Base-by-base conservation (phyloP, 2,329 filamentous ascomycete genomes). In the Arthrobotrys iridis region DNA sequence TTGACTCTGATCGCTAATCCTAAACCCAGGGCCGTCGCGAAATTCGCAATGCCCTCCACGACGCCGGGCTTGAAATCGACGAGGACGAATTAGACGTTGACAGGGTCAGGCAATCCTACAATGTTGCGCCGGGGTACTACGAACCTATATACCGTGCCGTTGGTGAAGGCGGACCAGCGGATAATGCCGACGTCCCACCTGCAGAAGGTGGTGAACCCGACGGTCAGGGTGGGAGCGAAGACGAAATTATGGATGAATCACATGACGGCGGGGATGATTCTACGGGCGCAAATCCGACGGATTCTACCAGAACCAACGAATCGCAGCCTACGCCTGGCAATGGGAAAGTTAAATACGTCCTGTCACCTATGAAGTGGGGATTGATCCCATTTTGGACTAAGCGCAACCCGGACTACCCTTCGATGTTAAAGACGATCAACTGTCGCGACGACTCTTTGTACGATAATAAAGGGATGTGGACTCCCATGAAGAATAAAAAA, bases 321-420 rank as follows among this genome's bases (percentile, higher is more conserved):
- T 20, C 48, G 4, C 43, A 33, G 20, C 15, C 65, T 5, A 50
- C 33, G 18, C 13, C 13, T 20, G 24, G 43, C 50, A 60, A 33
- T 58, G 79, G 79, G 26, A 81, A 83, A 71, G 85, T 85, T 7
- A 88, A 83, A 78, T 97, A 96, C 84, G 94, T 91, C 82, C 84
- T 99, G 6, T 93, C 97, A 81, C 86, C 89, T 1, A 98, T 98
- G 91, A 94, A 93, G 86, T 99, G 95, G 95, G 95, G 94, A 0
- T 86, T 99, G 4, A 86, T 98, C 11, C 94, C 95, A 0, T 97
- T 90, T 82, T 98, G 94, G 94, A 96, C 92, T 2, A 96, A 94
- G 83, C 87, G 90, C 10, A 89, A 89, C 60, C 92, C 93, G 0
- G 89, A 93, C 80, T 94, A 95, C 79, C 86, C 87, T 24, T 88